phyloP scores from a whole-genome alignment of 495 filamentous ascomycete genomes.

The Elasticomyces elasticus region DNA sequence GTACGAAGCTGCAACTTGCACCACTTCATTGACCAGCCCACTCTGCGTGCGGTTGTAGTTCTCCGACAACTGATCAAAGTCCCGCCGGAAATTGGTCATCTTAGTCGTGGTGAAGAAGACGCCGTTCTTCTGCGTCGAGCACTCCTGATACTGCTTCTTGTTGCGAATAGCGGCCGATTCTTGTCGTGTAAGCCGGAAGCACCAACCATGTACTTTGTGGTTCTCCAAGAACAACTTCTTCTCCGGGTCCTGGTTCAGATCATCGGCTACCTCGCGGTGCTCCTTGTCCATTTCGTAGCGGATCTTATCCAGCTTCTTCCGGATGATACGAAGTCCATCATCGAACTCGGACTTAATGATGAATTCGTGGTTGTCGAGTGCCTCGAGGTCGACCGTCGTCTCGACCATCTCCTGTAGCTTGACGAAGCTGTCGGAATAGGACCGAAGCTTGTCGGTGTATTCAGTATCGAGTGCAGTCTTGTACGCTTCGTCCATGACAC shows the following conservation, averaged over 20 bases:
- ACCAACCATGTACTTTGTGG: slow-evolving; percentile 91
- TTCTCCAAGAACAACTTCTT: slow-evolving; percentile 99
- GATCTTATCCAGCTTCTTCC: slow-evolving; percentile 81
- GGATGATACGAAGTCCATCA: slow-evolving; percentile 74
- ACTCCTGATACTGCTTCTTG: slow-evolving; percentile 82
- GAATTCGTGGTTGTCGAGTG: slow-evolving; percentile 93
- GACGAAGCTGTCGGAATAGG: slow-evolving; percentile 65
- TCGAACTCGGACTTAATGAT: slow-evolving; percentile 99
- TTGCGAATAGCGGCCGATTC: slow-evolving; percentile 91
- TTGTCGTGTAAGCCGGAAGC: slow-evolving; percentile 83
- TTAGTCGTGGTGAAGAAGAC: slow-evolving; percentile 91
- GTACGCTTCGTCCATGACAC: slow-evolving; percentile 91
- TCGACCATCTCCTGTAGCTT: slow-evolving; percentile 98
- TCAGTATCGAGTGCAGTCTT: slow-evolving; percentile 76
- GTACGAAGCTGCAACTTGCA: slow-evolving; percentile 87
- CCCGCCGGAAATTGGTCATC: slow-evolving; percentile 74
- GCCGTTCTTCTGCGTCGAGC: slow-evolving; percentile 96
- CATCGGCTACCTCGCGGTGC: slow-evolving; percentile 62
- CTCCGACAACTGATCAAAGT: slow-evolving; percentile 87
- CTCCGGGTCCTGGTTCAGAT: slow-evolving; percentile 86
- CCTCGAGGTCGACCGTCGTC: slow-evolving; percentile 92
- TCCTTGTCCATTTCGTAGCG: slow-evolving; percentile 75
- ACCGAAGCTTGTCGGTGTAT: slow-evolving; percentile 72
- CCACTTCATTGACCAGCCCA: slow-evolving; percentile 85
- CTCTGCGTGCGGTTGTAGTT: slow-evolving; percentile 95